A percentile compares a stretch with the other conserved stretches of the same genome.
phyloP scores from a whole-genome alignment of 805 yeast species.

The Zygosaccharomyces siamensis region DNA sequence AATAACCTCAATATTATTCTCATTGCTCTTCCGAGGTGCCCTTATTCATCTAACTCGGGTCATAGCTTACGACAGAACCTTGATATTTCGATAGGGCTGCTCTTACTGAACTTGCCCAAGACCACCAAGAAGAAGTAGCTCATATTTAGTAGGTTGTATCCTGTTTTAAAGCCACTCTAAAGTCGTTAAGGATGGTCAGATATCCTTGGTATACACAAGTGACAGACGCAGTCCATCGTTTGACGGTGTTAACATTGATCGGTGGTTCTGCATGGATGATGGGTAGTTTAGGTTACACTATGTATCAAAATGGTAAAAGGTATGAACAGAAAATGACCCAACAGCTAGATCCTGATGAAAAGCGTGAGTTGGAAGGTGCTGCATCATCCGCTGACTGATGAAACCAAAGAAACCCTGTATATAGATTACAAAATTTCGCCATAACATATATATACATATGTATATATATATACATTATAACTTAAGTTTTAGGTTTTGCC shows the following conservation, averaged over 20 bases:
- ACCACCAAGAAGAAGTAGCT: not conserved
- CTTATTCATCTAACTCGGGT: not conserved
- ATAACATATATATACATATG: slow-evolving; percentile 1
- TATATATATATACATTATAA: not conserved
- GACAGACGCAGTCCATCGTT: slow-evolving; percentile 67
- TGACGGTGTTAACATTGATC: slow-evolving; percentile 60
- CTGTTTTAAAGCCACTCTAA: not conserved
- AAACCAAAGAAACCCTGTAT: not conserved
- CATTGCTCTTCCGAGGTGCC: not conserved
- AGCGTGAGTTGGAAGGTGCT: slow-evolving; percentile 18
- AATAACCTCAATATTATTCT: not conserved
- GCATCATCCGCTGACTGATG: slow-evolving; percentile 17
- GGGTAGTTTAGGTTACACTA: slow-evolving; percentile 48
- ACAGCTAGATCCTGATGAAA: slow-evolving; percentile 13
- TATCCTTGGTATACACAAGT: slow-evolving; percentile 75
- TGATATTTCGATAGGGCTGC: not conserved
- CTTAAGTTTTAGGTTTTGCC: not conserved
- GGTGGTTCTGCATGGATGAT: slow-evolving; percentile 52
- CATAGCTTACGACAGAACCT: not conserved
- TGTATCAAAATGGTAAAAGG: slow-evolving; percentile 49
- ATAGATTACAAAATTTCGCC: not conserved
- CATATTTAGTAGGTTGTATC: too few relatives aligned
- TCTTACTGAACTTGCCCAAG: not conserved
- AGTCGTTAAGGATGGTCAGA: slow-evolving; percentile 37
- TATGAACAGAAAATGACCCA: slow-evolving; percentile 42